Evolutionary conservation across 75 land plant species (phyloP).

Genomic region (Isoetes taiwanensis): DNA sequence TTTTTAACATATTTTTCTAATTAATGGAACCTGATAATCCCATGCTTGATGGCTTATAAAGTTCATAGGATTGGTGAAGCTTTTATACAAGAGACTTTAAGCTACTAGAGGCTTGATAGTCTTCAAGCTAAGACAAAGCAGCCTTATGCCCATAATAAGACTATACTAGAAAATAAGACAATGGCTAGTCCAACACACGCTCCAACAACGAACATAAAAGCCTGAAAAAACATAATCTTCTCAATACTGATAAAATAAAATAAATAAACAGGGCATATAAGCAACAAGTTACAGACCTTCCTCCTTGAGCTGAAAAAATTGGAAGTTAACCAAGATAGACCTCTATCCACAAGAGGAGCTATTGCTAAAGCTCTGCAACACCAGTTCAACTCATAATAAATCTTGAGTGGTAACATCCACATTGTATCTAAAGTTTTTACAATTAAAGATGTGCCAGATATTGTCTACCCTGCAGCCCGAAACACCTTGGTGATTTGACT

Average conservation of each 20-base stretch:
- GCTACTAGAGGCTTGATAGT: too few species aligned
- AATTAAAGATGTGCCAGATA: too few species aligned
- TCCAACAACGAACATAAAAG: conserved; percentile 43
- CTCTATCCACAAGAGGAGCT: conserved; percentile 69
- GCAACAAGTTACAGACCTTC: conserved; percentile 21
- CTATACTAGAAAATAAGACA: conserved; percentile 30
- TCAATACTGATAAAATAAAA: not conserved
- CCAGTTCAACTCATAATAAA: not conserved
- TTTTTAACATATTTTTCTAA: too few species aligned
- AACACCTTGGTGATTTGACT: conserved; percentile 77
- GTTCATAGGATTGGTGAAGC: too few species aligned
- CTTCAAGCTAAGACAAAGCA: not conserved
- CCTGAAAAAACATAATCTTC: conserved; percentile 31
- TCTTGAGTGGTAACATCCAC: too few species aligned
- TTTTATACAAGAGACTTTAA: too few species aligned
- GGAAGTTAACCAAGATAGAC: conserved; percentile 59
- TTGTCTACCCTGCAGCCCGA: conserved; percentile 67
- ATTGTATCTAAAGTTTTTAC: too few species aligned
- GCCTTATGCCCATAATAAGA: conserved; percentile 41
- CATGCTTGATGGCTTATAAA: too few species aligned
- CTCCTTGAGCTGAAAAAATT: conserved; percentile 55
- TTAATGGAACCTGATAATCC: too few species aligned
- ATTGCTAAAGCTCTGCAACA: conserved; percentile 67
- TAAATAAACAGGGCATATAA: not conserved
- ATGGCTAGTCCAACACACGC: conserved; percentile 40